phyloP scores from a whole-genome alignment of 2,329 filamentous ascomycete species.

The Grosmannia serpens region DNA sequence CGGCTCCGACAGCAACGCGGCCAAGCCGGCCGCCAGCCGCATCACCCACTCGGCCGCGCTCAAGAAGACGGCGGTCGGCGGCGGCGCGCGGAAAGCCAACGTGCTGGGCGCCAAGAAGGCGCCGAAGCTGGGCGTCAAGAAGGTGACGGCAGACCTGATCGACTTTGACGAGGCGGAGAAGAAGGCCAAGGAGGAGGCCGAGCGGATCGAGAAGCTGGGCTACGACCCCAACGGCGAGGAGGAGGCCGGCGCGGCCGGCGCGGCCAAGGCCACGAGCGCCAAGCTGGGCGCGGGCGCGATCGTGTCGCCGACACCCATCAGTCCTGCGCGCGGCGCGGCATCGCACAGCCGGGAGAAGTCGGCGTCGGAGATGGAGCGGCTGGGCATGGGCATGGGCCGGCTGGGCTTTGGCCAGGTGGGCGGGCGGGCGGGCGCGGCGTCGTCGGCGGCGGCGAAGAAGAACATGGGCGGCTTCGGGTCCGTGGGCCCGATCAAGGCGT shows the following conservation, averaged over 20 bases:
- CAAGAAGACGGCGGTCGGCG: conserved; percentile 60
- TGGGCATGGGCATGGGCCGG: conserved; percentile 79
- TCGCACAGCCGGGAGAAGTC: conserved; percentile 46
- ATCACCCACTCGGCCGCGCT: conserved; percentile 71
- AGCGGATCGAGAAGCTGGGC: conserved; percentile 87
- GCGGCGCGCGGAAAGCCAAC: conserved; percentile 67
- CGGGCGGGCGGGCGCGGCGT: conserved; percentile 25
- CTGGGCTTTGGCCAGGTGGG: conserved; percentile 84
- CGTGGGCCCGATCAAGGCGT: conserved; percentile 61
- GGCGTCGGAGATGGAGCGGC: conserved; percentile 70
- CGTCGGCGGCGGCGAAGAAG: conserved; percentile 39
- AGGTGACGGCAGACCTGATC: conserved; percentile 66
- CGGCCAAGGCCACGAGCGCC: conserved; percentile 34
- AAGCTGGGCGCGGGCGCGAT: conserved; percentile 24
- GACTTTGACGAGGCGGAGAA: conserved; percentile 97
- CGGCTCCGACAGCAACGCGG: conserved; percentile 32
- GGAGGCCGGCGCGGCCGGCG: conserved; percentile 30
- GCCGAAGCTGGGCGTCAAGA: conserved; percentile 83
- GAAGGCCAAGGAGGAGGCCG: conserved; percentile 94
- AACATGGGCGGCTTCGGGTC: conserved; percentile 84
- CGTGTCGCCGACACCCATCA: conserved; percentile 63
- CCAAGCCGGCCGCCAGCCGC: conserved; percentile 54
- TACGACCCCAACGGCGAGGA: conserved; percentile 88
- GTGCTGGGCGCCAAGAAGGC: conserved; percentile 79
- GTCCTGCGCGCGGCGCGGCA: conserved; percentile 50